phyloP scores from a whole-genome alignment of 2,329 filamentous ascomycete genomes.

The Sordariomycetes sp. region DNA sequence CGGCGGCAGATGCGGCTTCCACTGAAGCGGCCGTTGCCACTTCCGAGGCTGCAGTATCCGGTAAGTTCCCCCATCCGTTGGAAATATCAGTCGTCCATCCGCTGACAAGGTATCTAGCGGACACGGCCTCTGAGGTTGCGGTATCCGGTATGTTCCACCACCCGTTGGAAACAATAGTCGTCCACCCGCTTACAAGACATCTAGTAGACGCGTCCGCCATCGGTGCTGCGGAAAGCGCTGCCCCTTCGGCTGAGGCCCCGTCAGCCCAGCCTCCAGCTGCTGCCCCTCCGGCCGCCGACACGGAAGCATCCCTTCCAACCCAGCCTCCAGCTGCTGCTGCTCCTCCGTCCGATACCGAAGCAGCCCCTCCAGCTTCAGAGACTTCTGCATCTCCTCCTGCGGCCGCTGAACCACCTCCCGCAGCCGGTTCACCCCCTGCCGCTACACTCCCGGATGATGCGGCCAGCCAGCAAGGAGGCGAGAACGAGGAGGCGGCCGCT shows the following conservation, averaged over 20 bases:
- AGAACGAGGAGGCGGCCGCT: not conserved
- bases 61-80: too few relatives aligned
- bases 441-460: conserved; percentile 4
- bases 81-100: not conserved
- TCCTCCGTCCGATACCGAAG: too few relatives aligned
- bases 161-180: not conserved
- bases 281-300: too few relatives aligned
- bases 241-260: conserved; percentile 1
- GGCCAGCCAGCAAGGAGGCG: too few relatives aligned
- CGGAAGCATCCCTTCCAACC: not conserved
- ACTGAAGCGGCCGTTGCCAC: not conserved
- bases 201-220: not conserved
- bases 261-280: not conserved
- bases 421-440: conserved; percentile 2
- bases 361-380: too few relatives aligned
- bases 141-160: not conserved
- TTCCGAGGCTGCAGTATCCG: not conserved
- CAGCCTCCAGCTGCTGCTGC: too few relatives aligned
- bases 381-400: too few relatives aligned
- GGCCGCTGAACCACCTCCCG: too few relatives aligned
- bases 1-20: not conserved
- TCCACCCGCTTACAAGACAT: not conserved
- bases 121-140: not conserved
- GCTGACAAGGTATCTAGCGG: not conserved
- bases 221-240: not conserved